Evolutionary conservation across 345 rosid species (phyloP).

Genomic region (Gossypium stocksii): DNA sequence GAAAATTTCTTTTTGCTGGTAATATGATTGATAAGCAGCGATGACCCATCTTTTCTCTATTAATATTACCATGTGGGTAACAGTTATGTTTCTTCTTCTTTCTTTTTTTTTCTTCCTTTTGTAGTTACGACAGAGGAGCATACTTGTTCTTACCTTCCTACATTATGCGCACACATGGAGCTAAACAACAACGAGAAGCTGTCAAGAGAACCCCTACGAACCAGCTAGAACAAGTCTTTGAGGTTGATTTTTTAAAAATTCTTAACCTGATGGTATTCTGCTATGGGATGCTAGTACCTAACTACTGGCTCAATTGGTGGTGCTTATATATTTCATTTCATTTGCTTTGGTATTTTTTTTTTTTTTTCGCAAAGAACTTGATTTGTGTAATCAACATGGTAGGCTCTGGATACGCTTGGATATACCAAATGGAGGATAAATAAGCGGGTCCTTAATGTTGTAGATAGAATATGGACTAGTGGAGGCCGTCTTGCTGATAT

Average conservation of each 20-base stretch:
- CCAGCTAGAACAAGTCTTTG: slow-evolving; percentile 73
- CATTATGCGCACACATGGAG: slow-evolving; percentile 90
- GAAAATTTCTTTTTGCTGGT: slow-evolving; percentile 4
- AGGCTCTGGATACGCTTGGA: slow-evolving; percentile 87
- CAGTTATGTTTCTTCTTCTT: not conserved
- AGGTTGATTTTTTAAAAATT: slow-evolving; percentile 40
- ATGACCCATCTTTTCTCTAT: not conserved
- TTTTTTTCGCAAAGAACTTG: not conserved
- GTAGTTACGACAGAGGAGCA: slow-evolving; percentile 91
- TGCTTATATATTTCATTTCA: not conserved
- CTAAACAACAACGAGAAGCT: slow-evolving; percentile 75
- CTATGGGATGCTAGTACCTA: not conserved
- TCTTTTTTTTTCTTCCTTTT: slow-evolving; percentile 1
- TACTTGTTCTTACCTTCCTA: slow-evolving; percentile 75
- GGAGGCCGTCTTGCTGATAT: slow-evolving; percentile 65
- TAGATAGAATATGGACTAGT: slow-evolving; percentile 75
- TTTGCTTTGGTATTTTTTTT: not conserved
- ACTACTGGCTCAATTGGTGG: not conserved
- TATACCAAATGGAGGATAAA: slow-evolving; percentile 74
- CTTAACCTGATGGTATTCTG: not conserved
- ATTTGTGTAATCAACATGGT: slow-evolving; percentile 18
- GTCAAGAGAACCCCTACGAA: slow-evolving; percentile 52
- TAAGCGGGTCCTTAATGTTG: slow-evolving; percentile 56
- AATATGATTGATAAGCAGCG: slow-evolving; percentile 5
- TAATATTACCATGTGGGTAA: not conserved